phyloP scores from a whole-genome alignment of 2,329 filamentous ascomycete species.

The Fusarium neocosmosporiellum region DNA sequence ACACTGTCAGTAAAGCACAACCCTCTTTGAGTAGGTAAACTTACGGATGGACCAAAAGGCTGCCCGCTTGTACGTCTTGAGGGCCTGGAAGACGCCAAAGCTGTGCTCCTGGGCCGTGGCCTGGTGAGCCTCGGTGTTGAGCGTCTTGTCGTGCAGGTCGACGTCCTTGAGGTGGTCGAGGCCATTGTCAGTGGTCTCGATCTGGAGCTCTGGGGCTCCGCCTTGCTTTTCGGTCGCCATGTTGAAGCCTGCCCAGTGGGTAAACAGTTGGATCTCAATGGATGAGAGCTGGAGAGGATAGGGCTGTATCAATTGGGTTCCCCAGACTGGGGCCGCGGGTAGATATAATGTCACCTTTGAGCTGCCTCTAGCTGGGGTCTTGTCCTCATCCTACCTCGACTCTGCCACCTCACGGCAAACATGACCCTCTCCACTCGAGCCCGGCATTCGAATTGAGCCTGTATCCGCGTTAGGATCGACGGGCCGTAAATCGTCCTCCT shows the following conservation, averaged over 20 bases:
- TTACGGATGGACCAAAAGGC: slow-evolving; percentile 54
- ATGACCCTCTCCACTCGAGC: neutral
- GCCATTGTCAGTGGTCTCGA: slow-evolving; percentile 46
- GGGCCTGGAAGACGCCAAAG: slow-evolving; percentile 47
- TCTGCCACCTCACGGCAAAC: neutral
- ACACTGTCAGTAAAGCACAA: neutral
- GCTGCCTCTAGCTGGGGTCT: neutral
- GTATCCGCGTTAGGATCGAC: slow-evolving; percentile 36
- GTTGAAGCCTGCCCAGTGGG: slow-evolving; percentile 8
- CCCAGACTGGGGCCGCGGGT: neutral
- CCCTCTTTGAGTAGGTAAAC: slow-evolving; percentile 16
- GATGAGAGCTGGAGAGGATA: neutral
- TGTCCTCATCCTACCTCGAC: slow-evolving; percentile 17
- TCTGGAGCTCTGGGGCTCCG: slow-evolving; percentile 36
- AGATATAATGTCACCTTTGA: slow-evolving; percentile 21
- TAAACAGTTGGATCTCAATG: slow-evolving; percentile 5
- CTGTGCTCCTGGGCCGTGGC: slow-evolving; percentile 52
- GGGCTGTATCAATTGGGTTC: neutral
- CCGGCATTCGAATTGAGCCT: neutral
- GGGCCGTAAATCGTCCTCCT: slow-evolving; percentile 26
- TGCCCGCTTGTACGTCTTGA: slow-evolving; percentile 55
- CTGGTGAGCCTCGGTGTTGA: slow-evolving; percentile 52
- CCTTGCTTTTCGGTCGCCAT: slow-evolving; percentile 41
- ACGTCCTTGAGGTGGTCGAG: slow-evolving; percentile 48
- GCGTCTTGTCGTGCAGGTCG: slow-evolving; percentile 50